A percentile compares a stretch with the other conserved stretches of the same genome.
Evolutionary conservation across 2,329 filamentous ascomycete genomes (phyloP).

Genomic region (Curvularia spicifera): DNA sequence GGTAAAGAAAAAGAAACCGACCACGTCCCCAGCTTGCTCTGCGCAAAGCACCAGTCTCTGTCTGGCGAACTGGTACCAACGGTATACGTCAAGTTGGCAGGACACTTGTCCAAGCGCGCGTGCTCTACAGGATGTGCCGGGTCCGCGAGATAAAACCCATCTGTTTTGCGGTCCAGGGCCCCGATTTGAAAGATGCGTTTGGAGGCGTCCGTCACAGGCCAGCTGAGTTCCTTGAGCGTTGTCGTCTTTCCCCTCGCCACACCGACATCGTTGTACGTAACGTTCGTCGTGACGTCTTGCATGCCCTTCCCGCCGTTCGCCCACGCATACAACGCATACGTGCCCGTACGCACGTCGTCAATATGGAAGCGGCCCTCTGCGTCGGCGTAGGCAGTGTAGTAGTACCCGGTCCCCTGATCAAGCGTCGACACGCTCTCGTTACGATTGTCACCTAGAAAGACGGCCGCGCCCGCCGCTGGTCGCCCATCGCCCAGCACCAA

Average conservation of each 20-base stretch:
- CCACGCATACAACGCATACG: conserved; percentile 60
- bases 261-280: conserved; percentile 52
- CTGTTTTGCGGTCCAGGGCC: conserved; percentile 55
- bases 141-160: conserved; percentile 53
- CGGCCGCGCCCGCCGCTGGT: conserved; percentile 56
- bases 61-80: conserved; percentile 45
- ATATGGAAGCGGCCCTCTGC: conserved; percentile 54
- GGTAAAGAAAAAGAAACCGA: conserved; percentile 40
- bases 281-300: conserved; percentile 55
- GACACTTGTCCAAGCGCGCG: conserved; percentile 54
- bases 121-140: conserved; percentile 54
- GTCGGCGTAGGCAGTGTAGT: conserved; percentile 59
- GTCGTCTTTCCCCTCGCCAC: conserved; percentile 46
- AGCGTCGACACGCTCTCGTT: conserved; percentile 54
- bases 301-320: conserved; percentile 53
- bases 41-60: conserved; percentile 59
- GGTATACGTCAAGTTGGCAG: conserved; percentile 55
- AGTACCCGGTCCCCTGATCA: conserved; percentile 58
- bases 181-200: conserved; percentile 59
- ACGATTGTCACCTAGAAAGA: conserved; percentile 60
- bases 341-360: conserved; percentile 52
- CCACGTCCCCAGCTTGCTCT: conserved; percentile 49
- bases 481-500: conserved; percentile 57
- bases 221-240: conserved; percentile 38
- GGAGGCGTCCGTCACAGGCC: conserved; percentile 48